Conservation (phyloP, 2,329 filamentous ascomycete genomes). For the Stagonosporopsis vannaccii region DNA sequence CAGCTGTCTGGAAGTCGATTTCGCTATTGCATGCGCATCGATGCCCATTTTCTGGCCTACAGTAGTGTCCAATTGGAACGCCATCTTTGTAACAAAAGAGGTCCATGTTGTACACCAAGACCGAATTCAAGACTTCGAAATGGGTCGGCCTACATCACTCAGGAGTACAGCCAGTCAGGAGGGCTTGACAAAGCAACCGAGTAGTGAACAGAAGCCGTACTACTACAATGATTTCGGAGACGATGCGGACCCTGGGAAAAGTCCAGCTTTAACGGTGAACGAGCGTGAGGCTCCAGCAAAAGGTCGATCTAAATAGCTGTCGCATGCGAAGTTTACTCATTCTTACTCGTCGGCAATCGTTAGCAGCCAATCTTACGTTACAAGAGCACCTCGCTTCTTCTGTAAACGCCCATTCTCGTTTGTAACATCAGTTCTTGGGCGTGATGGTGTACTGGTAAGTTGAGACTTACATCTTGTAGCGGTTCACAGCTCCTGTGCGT, state of each 20-base stretch:
- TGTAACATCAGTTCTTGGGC: neutral
- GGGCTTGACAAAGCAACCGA: slow-evolving; percentile 24
- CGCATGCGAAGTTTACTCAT: neutral
- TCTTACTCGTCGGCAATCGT: neutral
- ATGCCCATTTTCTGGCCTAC: slow-evolving; percentile 50
- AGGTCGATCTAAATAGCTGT: neutral
- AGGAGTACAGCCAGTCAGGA: slow-evolving; percentile 35
- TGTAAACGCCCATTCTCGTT: neutral
- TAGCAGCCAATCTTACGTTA: neutral
- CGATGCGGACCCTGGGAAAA: slow-evolving; percentile 8
- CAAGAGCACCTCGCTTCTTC: neutral
- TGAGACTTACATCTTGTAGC: slow-evolving; percentile 6
- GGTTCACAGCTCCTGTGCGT: neutral
- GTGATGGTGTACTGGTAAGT: neutral
- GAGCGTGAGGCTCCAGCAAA: slow-evolving; percentile 1
- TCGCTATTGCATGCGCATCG: slow-evolving; percentile 47
- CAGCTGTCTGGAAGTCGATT: slow-evolving; percentile 43
- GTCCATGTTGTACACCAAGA: slow-evolving; percentile 39
- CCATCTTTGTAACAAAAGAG: slow-evolving; percentile 47
- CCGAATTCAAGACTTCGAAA: slow-evolving; percentile 29
- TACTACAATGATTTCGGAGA: slow-evolving; percentile 24
- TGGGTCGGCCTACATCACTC: slow-evolving; percentile 24
- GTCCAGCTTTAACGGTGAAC: slow-evolving; percentile 3
- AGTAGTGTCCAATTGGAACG: slow-evolving; percentile 34
- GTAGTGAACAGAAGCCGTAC: slow-evolving; percentile 13